Conservation (phyloP, 805 yeast genomes). For the Saccharomycopsis selenospora region DNA sequence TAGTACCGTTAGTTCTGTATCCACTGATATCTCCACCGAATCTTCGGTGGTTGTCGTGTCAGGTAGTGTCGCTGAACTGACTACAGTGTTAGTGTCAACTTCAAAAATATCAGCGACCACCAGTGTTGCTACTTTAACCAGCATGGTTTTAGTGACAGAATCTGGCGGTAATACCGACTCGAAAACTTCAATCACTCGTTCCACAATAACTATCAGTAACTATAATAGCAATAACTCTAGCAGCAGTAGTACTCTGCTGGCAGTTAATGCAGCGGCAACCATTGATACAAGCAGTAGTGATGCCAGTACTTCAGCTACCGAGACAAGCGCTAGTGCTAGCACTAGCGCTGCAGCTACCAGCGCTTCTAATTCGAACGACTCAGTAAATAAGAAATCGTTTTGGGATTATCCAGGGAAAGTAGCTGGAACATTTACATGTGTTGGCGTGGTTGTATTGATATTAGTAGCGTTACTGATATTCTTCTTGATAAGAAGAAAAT, state of each 20-base stretch:
- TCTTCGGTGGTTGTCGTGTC: neutral
- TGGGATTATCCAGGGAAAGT: conserved; percentile 69
- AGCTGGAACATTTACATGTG: conserved; percentile 78
- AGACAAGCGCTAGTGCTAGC: neutral
- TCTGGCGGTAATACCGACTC: conserved; percentile 2
- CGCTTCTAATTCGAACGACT: neutral
- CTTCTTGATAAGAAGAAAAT: conserved; percentile 30
- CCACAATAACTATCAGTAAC: conserved; percentile 3
- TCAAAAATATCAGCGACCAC: neutral
- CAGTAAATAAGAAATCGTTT: conserved; percentile 34
- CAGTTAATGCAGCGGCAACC: conserved; percentile 2
- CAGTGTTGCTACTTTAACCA: neutral
- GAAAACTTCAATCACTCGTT: neutral
- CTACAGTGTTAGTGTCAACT: neutral
- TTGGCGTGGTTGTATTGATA: conserved; percentile 53
- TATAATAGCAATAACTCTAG: neutral
- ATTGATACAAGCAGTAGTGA: neutral
- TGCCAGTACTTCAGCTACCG: neutral
- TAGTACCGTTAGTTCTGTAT: neutral
- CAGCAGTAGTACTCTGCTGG: too few species aligned
- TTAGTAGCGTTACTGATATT: conserved; percentile 38
- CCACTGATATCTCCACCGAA: neutral
- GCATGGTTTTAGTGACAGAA: neutral
- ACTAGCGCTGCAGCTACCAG: neutral
- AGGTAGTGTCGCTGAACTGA: neutral